Conservation (phyloP, 345 rosid species). For the Camelina laxa region DNA sequence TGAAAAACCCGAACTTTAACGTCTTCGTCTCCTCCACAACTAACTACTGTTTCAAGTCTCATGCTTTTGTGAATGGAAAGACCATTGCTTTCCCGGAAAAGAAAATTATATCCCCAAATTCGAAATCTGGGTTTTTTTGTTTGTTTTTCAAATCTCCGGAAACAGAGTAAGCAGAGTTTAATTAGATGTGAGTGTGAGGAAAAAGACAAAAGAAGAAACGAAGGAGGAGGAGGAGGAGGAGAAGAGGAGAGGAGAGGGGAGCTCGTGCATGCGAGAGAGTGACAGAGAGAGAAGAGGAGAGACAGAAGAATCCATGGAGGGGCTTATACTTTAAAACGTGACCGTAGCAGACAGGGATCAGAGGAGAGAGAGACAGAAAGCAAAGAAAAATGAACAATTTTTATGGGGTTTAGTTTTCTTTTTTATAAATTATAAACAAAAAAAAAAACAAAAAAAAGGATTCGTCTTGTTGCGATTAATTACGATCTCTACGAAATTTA, state of each 20-base stretch:
- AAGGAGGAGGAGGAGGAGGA: background rate
- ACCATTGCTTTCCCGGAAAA: constrained; percentile 37
- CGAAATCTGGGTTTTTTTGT: constrained; percentile 6
- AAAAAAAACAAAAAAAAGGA: background rate
- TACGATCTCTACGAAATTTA: constrained; percentile 34
- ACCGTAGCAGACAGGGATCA: constrained; percentile 39
- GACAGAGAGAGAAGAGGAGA: constrained; percentile 22
- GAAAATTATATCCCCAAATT: background rate
- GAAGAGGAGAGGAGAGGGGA: constrained; percentile 19
- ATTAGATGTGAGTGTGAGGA: constrained; percentile 5
- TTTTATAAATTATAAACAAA: background rate
- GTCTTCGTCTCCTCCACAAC: constrained; percentile 10
- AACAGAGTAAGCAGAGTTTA: background rate
- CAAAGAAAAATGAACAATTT: background rate
- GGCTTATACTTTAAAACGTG: constrained; percentile 43
- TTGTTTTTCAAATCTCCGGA: background rate
- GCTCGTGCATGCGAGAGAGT: constrained; percentile 50
- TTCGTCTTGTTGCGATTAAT: constrained; percentile 42
- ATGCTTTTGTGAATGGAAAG: constrained; percentile 33
- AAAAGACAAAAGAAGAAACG: constrained; percentile 18
- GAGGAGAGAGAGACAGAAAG: constrained; percentile 38
- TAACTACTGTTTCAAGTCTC: constrained; percentile 25
- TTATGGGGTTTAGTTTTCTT: background rate
- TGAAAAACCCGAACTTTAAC: background rate
- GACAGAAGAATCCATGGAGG: constrained; percentile 40